Base-by-base conservation (phyloP, 2,329 filamentous ascomycete species). In the Monosporascus cannonballus region DNA sequence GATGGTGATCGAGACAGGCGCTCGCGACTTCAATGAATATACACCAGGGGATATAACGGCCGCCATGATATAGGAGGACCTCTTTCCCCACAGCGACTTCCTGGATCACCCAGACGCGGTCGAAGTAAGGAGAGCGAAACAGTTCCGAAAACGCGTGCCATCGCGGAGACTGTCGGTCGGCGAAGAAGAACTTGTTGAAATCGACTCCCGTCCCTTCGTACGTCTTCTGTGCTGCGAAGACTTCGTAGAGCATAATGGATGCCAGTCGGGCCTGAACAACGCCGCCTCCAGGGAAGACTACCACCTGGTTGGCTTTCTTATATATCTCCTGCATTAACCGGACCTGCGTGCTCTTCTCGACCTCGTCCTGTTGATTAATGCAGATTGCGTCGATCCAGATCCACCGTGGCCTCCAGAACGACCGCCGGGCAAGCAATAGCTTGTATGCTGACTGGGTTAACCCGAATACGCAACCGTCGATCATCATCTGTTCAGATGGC, bases 301-400 rank as follows among this genome's bases (percentile, higher is more conserved):
- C 24, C 15, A 55, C 56, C 17, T 53, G 52, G n/a, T 51, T 52
- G 6, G 54, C 56, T 6, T 39, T n/a, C 1, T 48, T 44, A 20
- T 58, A 58, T 4, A 59, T 58, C 9, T 56, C 44, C 4, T 47
- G 39, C 54, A 58, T 60, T 15, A 55, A 38, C n/a, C 51, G 50
- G 0, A 57, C 53, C 45, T 58, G 56, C 4, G 51, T 42, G 6
- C 30, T 53, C 45, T 56, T 60, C 44, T 58, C 58, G 11, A 50
- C 36, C 2, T 51, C 4, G 34, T 58, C 51, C 14, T 55, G 27
- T 25, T 60, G 54, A 7, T 56, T 54, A n/a, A 56, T 58, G 41
- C 53, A 56, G 27, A 27, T 27, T 27, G 9, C 27, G 8, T 30
- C 27, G 9, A 30, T 30, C 27, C 27, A 30, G 27, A 60, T 42